Conservation (phyloP, 2,329 filamentous ascomycete species). For the Reticulascus tulasneorum region DNA sequence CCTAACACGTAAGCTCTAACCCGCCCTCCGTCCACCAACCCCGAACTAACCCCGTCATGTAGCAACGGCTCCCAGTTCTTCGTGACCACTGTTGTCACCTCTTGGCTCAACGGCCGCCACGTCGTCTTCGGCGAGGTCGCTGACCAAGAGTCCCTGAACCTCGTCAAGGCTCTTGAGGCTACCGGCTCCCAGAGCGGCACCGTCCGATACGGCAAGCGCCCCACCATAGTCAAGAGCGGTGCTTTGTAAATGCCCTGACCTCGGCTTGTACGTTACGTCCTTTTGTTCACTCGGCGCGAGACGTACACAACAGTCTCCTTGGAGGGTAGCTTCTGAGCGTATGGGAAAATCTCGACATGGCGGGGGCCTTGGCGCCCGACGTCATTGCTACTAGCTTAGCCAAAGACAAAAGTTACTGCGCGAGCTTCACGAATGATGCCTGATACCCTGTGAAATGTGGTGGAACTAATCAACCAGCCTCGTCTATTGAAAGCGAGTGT, state of each 20-base stretch:
- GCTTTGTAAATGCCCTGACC: constrained; percentile 33
- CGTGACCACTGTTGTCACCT: constrained; percentile 86
- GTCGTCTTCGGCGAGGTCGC: constrained; percentile 79
- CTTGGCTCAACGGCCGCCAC: constrained; percentile 80
- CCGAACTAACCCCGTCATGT: constrained; percentile 32
- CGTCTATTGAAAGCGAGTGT: too few species aligned
- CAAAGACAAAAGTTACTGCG: constrained; percentile 13
- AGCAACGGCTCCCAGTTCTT: constrained; percentile 99
- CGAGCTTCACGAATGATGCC: too few species aligned
- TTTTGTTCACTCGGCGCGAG: too few species aligned
- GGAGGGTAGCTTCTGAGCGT: too few species aligned
- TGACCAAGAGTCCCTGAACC: constrained; percentile 40
- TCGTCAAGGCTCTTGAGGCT: constrained; percentile 61
- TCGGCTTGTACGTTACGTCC: constrained; percentile 16
- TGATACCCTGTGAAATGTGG: too few species aligned
- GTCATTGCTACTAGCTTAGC: constrained; percentile 4
- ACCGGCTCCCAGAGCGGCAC: constrained; percentile 52
- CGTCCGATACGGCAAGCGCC: constrained; percentile 52
- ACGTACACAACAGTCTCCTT: too few species aligned
- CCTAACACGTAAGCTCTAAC: constrained; percentile 71
- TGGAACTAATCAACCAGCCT: too few species aligned
- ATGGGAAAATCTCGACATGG: constrained; percentile 7
- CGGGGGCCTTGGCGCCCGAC: constrained; percentile 4
- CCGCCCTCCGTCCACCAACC: neutral
- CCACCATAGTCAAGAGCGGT: constrained; percentile 55